Conservation (phyloP, 1,284 basidiomycete genomes). For the Pterula multifida region DNA sequence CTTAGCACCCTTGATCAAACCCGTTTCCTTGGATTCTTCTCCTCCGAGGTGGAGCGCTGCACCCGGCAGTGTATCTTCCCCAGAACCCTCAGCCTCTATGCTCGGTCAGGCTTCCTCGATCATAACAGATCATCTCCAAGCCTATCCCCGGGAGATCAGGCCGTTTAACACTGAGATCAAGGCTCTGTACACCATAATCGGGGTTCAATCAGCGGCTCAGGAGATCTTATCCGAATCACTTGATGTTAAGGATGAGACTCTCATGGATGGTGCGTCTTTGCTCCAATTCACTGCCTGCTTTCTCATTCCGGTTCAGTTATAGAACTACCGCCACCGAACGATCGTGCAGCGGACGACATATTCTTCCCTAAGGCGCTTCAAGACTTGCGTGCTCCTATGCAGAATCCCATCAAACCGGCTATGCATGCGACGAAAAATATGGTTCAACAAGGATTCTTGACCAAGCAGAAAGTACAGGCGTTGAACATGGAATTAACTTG, state of each 20-base stretch:
- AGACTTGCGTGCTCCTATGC: neutral
- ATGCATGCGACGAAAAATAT: neutral
- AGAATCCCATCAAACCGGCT: neutral
- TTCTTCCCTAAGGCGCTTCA: neutral
- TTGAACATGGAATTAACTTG: constrained; percentile 1
- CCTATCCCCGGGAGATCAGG: too few relatives aligned
- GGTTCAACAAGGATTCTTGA: neutral
- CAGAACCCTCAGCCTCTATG: neutral
- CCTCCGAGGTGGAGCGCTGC: neutral
- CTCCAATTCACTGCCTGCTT: neutral
- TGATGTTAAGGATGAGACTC: neutral
- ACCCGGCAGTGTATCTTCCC: neutral
- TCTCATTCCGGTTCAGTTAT: neutral
- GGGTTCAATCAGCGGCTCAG: neutral
- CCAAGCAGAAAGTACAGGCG: neutral
- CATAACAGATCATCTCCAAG: too few relatives aligned
- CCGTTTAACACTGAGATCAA: neutral
- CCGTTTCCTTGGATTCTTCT: neutral
- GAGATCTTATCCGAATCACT: neutral
- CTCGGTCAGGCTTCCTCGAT: neutral
- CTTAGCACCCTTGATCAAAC: neutral
- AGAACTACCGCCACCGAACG: neutral
- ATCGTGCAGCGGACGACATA: neutral
- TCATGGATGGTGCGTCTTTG: neutral
- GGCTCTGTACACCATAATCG: neutral